A percentile compares a stretch with the other conserved stretches of the same genome.
These are phyloP conservation scores for Chlorella sp. DNA, from an alignment of 139 green algal genomes.

Conservation along the genomic window DNA sequence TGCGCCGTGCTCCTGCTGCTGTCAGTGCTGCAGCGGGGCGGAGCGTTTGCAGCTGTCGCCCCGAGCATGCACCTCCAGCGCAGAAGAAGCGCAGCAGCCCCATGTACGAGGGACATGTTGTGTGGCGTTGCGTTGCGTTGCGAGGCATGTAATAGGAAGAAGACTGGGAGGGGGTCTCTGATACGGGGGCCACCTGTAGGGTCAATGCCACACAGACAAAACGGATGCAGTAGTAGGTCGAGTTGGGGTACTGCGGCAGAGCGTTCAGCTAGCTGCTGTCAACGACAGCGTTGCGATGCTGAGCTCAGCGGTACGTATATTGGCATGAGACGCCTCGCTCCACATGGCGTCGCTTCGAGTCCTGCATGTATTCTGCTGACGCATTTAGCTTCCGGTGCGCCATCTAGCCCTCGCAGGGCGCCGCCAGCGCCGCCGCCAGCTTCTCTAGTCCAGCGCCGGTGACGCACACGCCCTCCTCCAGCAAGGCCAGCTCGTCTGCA, in stretches of 20 bases:
- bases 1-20: too few relatives aligned
- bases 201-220: too few relatives aligned
- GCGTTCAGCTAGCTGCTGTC: neutral
- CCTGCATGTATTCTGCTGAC: neutral
- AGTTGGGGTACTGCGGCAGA: neutral
- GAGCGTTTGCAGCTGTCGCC: too few relatives aligned
- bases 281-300: neutral
- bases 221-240: neutral
- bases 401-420: neutral
- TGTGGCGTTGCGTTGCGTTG: too few relatives aligned
- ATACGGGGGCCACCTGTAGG: too few relatives aligned
- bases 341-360: neutral
- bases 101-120: too few relatives aligned
- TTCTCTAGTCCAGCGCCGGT: neutral
- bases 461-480: neutral
- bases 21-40: too few relatives aligned
- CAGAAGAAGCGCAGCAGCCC: too few relatives aligned
- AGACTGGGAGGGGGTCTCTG: too few relatives aligned
- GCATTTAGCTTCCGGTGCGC: neutral
- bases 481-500: too few relatives aligned
- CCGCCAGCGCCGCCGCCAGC: neutral
- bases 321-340: constrained; percentile 1
- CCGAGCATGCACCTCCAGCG: too few relatives aligned
- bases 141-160: too few relatives aligned
- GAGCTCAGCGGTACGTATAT: neutral